Evolutionary conservation across 2,329 filamentous ascomycete species (phyloP).

Genomic region (Chrysosporium queenslandicum): DNA sequence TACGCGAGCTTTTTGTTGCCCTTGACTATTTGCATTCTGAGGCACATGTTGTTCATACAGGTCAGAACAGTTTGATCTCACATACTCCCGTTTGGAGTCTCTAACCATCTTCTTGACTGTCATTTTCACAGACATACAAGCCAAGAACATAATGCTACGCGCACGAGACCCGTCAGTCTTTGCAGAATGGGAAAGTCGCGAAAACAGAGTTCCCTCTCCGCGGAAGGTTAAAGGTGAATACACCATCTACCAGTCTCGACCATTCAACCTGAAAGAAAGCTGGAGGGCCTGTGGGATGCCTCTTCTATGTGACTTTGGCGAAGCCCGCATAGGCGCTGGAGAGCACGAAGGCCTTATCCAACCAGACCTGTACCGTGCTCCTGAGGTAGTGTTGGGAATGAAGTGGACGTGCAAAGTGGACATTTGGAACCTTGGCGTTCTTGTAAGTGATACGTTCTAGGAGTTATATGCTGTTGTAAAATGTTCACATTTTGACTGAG

Average conservation of each 20-base stretch:
- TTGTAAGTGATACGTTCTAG: conserved; percentile 13
- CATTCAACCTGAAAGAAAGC: conserved; percentile 15
- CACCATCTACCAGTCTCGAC: conserved; percentile 23
- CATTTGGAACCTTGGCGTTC: conserved; percentile 25
- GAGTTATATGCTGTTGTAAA: too few relatives aligned
- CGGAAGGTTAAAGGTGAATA: conserved; percentile 21
- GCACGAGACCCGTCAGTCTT: conserved; percentile 18
- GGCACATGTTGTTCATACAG: conserved; percentile 14
- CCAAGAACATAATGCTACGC: conserved; percentile 29
- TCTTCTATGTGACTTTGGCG: conserved; percentile 25
- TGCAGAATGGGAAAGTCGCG: conserved; percentile 20
- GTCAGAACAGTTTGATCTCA: neutral
- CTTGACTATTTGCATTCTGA: conserved; percentile 13
- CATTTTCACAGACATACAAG: conserved; percentile 14
- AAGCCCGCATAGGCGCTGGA: conserved; percentile 19
- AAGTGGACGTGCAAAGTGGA: conserved; percentile 24
- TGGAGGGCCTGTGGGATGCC: conserved; percentile 15
- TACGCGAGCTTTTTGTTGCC: conserved; percentile 9
- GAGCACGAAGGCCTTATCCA: conserved; percentile 20
- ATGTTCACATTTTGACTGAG: neutral
- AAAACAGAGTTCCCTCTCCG: conserved; percentile 19
- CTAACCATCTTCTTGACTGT: neutral
- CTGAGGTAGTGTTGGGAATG: conserved; percentile 25
- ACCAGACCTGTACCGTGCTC: conserved; percentile 24
- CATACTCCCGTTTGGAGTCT: neutral